Evolutionary conservation across 345 rosid genomes (phyloP), one percentile per base, ranked within the genome.

Genomic region (Brassica cretica): DNA sequence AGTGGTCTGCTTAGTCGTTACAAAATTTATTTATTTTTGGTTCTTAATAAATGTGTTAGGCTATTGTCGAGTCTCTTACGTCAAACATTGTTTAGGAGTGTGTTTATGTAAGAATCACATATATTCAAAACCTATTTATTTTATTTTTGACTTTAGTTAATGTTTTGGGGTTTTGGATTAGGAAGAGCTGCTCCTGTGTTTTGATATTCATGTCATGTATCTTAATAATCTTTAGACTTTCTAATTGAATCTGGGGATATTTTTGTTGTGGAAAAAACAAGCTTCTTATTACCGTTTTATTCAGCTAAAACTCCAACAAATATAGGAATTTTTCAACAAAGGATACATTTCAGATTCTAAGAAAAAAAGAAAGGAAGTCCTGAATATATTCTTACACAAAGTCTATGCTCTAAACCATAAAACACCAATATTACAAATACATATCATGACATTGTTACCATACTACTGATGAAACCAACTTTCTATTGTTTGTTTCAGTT

Each of bases 81-180:
- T 73, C 82, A 79, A 79, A 68, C 58, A n/a, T 79, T 61, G 74
- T 78, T 78, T 73, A 37, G 44, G 74, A 4, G 55, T 44, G 55
- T 49, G 55, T 46, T 70, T 53, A 15, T 53, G 5, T 62, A 58
- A 58, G 6, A 61, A 11, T 46, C 64, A 12, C 8, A 41, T 59
- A 4, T 29, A 6, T 59, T 41, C 5, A 29, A 46, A 14, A 15
- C 8, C 5, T 19, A 49, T 19, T 56, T 19, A 19, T 19, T 19
- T 18, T 8, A 8, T 41, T 37, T n/a, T 59, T 66, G 77, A 78
- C 77, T 72, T 66, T 6, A 8, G 2, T 75, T 19, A 8, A 53
- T 56, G 7, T 51, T 53, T 53, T 58, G 10, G 32, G 39, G 37
- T 2, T 37, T 56, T 18, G 35, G 35, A 15, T 68, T 59, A 76